These are phyloP conservation scores for Macrocystidia cucumis DNA, from an alignment of 1,284 basidiomycete species.

Conservation along the genomic window DNA sequence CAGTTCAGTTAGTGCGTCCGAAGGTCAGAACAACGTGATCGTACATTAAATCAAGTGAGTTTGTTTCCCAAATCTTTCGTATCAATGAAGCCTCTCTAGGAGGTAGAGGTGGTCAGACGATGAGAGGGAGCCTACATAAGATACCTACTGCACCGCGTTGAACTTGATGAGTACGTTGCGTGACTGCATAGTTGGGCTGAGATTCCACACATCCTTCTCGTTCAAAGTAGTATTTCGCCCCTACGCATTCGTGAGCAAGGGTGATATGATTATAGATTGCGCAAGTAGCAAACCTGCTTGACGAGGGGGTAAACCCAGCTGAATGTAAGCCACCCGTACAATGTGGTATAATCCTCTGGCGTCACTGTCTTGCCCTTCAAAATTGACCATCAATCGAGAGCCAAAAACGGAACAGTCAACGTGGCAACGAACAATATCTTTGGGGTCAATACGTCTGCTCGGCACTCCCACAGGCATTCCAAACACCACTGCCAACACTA, in stretches of 20 bases:
- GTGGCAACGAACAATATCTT: constrained; percentile 42
- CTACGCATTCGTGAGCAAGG: constrained; percentile 15
- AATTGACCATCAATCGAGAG: constrained; percentile 1
- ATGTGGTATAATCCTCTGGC: constrained; percentile 71
- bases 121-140: background rate
- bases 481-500: constrained; percentile 36
- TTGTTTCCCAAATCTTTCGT: constrained; percentile 55
- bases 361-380: constrained; percentile 43
- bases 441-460: constrained; percentile 33
- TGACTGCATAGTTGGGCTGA: constrained; percentile 66
- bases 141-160: constrained; percentile 28
- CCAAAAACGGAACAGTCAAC: background rate
- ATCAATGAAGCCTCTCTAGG: constrained; percentile 43
- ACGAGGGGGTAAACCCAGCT: constrained; percentile 72
- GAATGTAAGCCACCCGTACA: constrained; percentile 76
- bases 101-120: constrained; percentile 1
- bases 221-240: constrained; percentile 60
- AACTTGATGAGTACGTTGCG: constrained; percentile 62
- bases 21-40: constrained; percentile 8
- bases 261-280: background rate
- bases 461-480: constrained; percentile 55
- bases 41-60: constrained; percentile 63
- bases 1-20: background rate
- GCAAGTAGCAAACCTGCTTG: constrained; percentile 24
- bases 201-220: constrained; percentile 62